Evolutionary conservation across 2,329 filamentous ascomycete species (phyloP).

Genomic region (Pseudocercospora fijiensis): DNA sequence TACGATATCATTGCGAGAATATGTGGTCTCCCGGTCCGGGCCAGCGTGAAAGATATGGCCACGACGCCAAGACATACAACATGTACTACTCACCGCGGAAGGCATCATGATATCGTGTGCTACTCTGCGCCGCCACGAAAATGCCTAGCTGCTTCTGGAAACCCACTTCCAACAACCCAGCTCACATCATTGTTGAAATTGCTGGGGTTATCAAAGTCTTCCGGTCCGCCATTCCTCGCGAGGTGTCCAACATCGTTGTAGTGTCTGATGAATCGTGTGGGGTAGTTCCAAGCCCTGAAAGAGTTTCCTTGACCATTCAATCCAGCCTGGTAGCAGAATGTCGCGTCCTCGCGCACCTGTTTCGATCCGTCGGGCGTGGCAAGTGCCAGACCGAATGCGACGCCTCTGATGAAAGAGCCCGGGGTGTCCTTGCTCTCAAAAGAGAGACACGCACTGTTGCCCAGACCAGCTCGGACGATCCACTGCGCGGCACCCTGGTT

Average conservation of each 20-base stretch:
- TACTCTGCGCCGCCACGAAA: neutral
- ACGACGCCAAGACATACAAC: neutral
- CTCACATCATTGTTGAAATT: slow-evolving; percentile 58
- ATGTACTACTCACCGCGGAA: too few relatives aligned
- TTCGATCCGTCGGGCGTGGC: slow-evolving; percentile 55
- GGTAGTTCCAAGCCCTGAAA: slow-evolving; percentile 60
- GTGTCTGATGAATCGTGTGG: slow-evolving; percentile 60
- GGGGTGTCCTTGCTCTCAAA: slow-evolving; percentile 61
- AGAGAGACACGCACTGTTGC: slow-evolving; percentile 57
- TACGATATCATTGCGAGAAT: too few relatives aligned
- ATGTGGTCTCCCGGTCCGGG: neutral
- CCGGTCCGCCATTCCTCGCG: slow-evolving; percentile 57
- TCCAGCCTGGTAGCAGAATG: slow-evolving; percentile 58
- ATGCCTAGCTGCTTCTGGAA: slow-evolving; percentile 40
- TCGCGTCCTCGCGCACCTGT: slow-evolving; percentile 61
- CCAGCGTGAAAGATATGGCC: neutral
- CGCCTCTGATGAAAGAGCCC: slow-evolving; percentile 60
- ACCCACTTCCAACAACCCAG: slow-evolving; percentile 49
- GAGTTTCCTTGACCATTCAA: slow-evolving; percentile 54
- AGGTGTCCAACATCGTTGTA: slow-evolving; percentile 50
- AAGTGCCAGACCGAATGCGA: slow-evolving; percentile 53
- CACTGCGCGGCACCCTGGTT: slow-evolving; percentile 56
- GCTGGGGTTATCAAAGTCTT: slow-evolving; percentile 52
- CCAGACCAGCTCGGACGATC: slow-evolving; percentile 57
- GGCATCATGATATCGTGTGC: neutral